Percentiles rank a stretch among this genome's conserved stretches.
These are phyloP conservation scores for Wickerhamiella lipophila DNA, from an alignment of 805 yeast species.

Conservation along the genomic window DNA sequence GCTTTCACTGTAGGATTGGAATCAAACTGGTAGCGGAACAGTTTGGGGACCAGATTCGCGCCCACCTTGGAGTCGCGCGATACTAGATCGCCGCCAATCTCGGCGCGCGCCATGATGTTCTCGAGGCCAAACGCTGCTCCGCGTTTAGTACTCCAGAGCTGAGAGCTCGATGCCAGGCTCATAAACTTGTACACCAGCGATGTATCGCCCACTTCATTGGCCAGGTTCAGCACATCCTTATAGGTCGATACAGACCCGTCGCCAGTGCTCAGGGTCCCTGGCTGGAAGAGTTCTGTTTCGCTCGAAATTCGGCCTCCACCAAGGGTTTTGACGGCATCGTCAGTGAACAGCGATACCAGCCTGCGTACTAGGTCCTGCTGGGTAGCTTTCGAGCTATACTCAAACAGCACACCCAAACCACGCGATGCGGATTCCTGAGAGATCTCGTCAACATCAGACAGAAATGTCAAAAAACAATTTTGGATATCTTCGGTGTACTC, in stretches of 20 bases:
- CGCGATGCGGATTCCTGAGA: constrained; percentile 88
- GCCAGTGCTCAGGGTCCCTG: constrained; percentile 64
- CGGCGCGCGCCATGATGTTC: constrained; percentile 65
- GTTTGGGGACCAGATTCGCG: constrained; percentile 57
- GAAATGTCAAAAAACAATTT: constrained; percentile 57
- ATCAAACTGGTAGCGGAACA: constrained; percentile 75
- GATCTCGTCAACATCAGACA: constrained; percentile 71
- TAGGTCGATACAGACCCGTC: constrained; percentile 85
- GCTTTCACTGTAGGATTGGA: constrained; percentile 62
- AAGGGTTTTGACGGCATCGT: constrained; percentile 36
- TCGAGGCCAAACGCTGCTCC: constrained; percentile 93
- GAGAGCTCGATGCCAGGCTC: constrained; percentile 78
- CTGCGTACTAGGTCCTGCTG: constrained; percentile 64
- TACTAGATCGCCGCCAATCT: constrained; percentile 46
- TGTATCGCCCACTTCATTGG: constrained; percentile 93
- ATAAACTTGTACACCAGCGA: constrained; percentile 85
- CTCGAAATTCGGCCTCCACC: constrained; percentile 57
- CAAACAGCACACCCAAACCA: constrained; percentile 73
- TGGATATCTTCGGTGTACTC: constrained; percentile 50
- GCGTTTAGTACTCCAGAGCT: constrained; percentile 82
- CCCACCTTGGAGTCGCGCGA: constrained; percentile 43
- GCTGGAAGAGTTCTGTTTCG: constrained; percentile 77
- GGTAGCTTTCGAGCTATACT: constrained; percentile 52
- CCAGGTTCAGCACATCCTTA: constrained; percentile 74
- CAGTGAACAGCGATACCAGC: constrained; percentile 65